phyloP scores from a whole-genome alignment of 495 filamentous ascomycete species.

The Daldinia decipiens region DNA sequence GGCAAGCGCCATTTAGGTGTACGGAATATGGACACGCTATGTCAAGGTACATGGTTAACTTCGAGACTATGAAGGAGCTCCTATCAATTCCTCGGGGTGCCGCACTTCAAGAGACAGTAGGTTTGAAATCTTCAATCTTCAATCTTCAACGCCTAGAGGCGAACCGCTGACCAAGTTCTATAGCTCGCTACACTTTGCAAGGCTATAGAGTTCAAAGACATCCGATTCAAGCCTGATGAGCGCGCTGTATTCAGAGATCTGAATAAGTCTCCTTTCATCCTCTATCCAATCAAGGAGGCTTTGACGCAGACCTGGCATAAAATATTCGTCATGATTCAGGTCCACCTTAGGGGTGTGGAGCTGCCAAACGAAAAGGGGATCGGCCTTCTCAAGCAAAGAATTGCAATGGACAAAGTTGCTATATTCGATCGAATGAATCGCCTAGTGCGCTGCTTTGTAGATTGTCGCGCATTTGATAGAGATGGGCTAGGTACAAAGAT shows the following conservation, averaged over 20 bases:
- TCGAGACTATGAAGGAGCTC: slow-evolving; percentile 85
- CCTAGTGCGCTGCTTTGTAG: slow-evolving; percentile 83
- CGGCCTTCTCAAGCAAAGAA: slow-evolving; percentile 68
- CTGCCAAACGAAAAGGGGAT: slow-evolving; percentile 71
- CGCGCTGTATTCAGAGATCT: slow-evolving; percentile 81
- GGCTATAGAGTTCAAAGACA: slow-evolving; percentile 69
- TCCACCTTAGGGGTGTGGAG: slow-evolving; percentile 79
- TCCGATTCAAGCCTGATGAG: slow-evolving; percentile 79
- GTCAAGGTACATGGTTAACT: slow-evolving; percentile 93
- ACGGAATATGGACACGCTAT: slow-evolving; percentile 89
- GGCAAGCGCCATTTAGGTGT: slow-evolving; percentile 63
- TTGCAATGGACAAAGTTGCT: slow-evolving; percentile 72
- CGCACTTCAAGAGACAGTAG: slow-evolving; percentile 76
- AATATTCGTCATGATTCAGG: slow-evolving; percentile 85
- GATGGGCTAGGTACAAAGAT: slow-evolving; percentile 74
- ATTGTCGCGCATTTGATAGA: slow-evolving; percentile 75
- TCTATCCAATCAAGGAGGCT: slow-evolving; percentile 83
- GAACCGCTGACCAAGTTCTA: slow-evolving; percentile 47
- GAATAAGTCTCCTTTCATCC: slow-evolving; percentile 76
- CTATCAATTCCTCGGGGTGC: slow-evolving; percentile 69
- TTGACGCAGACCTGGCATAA: slow-evolving; percentile 80
- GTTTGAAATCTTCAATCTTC: slow-evolving; percentile 24
- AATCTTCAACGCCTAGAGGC: not conserved
- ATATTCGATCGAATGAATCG: slow-evolving; percentile 81
- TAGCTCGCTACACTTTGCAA: slow-evolving; percentile 74